Evolutionary conservation across 2,329 filamentous ascomycete genomes (phyloP).

Genomic region (Colletotrichum gloeosporioides): DNA sequence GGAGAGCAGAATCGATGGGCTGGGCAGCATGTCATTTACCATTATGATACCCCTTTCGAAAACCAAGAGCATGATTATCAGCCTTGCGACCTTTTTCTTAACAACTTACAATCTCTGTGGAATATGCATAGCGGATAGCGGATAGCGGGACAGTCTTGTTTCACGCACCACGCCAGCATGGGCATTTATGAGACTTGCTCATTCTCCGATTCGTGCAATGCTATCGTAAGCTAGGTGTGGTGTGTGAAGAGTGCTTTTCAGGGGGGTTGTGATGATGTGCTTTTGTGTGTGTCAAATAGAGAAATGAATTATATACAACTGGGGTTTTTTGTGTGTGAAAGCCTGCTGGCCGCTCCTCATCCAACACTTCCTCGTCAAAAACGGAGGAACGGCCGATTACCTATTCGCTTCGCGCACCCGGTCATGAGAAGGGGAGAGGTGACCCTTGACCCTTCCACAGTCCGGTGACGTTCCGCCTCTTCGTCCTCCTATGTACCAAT

Average conservation of each 20-base stretch:
- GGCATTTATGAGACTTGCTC: slow-evolving; percentile 19
- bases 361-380: not conserved
- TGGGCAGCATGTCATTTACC: not conserved
- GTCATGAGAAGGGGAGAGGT: not conserved
- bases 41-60: slow-evolving; percentile 33
- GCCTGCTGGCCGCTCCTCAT: not conserved
- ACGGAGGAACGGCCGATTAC: not conserved
- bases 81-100: not conserved
- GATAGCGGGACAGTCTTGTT: not conserved
- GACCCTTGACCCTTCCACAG: not conserved
- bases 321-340: not conserved
- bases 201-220: not conserved
- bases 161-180: not conserved
- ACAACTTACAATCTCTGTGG: not conserved
- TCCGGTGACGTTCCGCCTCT: not conserved
- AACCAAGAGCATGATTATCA: not conserved
- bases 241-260: not conserved
- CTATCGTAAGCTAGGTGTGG: not conserved
- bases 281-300: not conserved
- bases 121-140: not conserved
- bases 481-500: not conserved
- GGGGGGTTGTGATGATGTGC: not conserved
- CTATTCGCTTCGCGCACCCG: not conserved
- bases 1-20: not conserved
- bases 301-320: slow-evolving; percentile 21